Conservation (phyloP, 176 grass and related monocot species). For the Aegilops tauschii region DNA sequence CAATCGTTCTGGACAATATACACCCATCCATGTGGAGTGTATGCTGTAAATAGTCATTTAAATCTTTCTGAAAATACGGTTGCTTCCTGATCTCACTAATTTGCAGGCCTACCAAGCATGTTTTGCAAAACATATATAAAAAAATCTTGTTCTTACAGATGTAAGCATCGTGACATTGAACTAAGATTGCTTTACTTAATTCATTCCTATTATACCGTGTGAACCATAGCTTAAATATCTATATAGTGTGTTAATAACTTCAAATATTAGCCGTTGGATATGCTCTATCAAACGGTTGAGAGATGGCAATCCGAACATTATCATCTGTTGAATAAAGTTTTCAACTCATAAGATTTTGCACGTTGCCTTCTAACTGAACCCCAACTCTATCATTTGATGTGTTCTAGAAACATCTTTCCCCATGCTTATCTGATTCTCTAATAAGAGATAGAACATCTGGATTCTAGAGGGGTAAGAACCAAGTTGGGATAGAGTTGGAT, state of each 20-base stretch:
- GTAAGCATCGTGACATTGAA: background rate
- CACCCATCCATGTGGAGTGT: constrained; percentile 10
- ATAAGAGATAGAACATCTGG: background rate
- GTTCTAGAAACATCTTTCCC: background rate
- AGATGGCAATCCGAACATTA: background rate
- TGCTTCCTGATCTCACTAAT: constrained; percentile 12
- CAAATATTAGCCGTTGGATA: background rate
- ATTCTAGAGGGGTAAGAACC: background rate
- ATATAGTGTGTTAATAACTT: background rate
- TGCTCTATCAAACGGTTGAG: background rate
- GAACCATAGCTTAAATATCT: constrained; percentile 3
- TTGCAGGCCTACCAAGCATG: background rate
- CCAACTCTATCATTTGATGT: background rate
- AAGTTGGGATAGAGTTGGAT: background rate
- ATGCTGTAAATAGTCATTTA: constrained; percentile 38
- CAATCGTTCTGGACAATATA: constrained; percentile 26
- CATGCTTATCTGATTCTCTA: background rate
- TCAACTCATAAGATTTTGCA: background rate
- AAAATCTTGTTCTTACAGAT: background rate
- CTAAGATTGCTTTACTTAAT: background rate
- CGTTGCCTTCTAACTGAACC: background rate
- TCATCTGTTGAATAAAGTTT: background rate
- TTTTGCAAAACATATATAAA: constrained; percentile 11
- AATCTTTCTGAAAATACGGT: background rate
- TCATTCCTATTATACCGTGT: background rate